These are phyloP conservation scores for Pseudocercospora musae DNA, from an alignment of 2,329 filamentous ascomycete species.

Conservation along the genomic window DNA sequence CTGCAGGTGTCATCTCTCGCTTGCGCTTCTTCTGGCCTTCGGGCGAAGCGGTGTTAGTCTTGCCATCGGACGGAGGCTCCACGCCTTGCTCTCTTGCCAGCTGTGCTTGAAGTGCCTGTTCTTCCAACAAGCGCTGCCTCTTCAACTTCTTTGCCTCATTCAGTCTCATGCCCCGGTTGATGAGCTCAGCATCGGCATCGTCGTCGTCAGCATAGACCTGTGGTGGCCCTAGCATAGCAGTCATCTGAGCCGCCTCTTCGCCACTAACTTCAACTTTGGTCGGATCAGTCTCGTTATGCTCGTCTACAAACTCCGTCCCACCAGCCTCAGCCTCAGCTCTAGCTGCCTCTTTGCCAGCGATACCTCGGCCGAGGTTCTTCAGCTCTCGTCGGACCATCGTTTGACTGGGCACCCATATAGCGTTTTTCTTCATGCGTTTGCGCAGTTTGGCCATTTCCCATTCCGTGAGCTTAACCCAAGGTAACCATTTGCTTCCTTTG, in stretches of 20 bases:
- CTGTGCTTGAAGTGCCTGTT: slow-evolving; percentile 37
- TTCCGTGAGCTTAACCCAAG: slow-evolving; percentile 63
- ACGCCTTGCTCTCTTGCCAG: slow-evolving; percentile 33
- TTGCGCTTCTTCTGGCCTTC: slow-evolving; percentile 51
- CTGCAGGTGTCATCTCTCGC: slow-evolving; percentile 39
- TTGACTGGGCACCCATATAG: slow-evolving; percentile 77
- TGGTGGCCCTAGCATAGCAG: slow-evolving; percentile 30
- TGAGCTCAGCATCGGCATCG: slow-evolving; percentile 60
- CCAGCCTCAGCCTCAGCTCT: slow-evolving; percentile 60
- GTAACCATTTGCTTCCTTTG: slow-evolving; percentile 58
- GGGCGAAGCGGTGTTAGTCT: slow-evolving; percentile 16
- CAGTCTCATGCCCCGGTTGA: slow-evolving; percentile 72
- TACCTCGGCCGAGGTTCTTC: slow-evolving; percentile 62
- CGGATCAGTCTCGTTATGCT: slow-evolving; percentile 41
- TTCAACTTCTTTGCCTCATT: slow-evolving; percentile 76
- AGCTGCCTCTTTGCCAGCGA: slow-evolving; percentile 41
- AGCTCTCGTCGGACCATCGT: slow-evolving; percentile 82
- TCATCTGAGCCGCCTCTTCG: slow-evolving; percentile 34
- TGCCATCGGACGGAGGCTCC: slow-evolving; percentile 16
- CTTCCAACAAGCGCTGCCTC: slow-evolving; percentile 57
- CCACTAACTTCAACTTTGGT: slow-evolving; percentile 34
- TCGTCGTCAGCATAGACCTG: slow-evolving; percentile 34
- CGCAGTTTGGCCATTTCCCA: slow-evolving; percentile 69
- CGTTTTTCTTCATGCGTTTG: slow-evolving; percentile 90
- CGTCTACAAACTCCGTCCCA: slow-evolving; percentile 63